These are phyloP conservation scores for Diaporthe vexans DNA, from an alignment of 2,329 filamentous ascomycete genomes.

Conservation along the genomic window DNA sequence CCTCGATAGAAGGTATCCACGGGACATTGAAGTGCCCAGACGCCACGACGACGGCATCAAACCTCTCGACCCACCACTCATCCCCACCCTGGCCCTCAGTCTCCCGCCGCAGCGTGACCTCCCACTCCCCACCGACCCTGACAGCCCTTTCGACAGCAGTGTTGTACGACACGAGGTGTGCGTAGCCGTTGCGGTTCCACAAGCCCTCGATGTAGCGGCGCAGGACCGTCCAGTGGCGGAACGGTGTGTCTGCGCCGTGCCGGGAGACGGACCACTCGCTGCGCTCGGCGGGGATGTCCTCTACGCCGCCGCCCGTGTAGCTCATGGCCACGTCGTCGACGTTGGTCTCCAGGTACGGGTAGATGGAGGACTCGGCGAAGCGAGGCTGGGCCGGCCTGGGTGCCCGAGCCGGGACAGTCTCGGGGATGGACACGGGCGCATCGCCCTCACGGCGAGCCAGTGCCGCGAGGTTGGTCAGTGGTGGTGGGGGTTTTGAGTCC, in stretches of 20 bases:
- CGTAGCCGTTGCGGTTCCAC: slow-evolving; percentile 66
- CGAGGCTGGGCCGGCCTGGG: slow-evolving; percentile 60
- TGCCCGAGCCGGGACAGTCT: slow-evolving; percentile 60
- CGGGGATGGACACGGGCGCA: slow-evolving; percentile 60
- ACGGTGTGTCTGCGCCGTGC: slow-evolving; percentile 71
- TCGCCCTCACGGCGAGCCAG: slow-evolving; percentile 66
- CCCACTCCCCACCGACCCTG: slow-evolving; percentile 65
- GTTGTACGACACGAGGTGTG: slow-evolving; percentile 65
- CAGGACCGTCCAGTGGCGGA: slow-evolving; percentile 72
- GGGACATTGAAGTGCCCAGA: slow-evolving; percentile 71
- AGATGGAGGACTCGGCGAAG: slow-evolving; percentile 71
- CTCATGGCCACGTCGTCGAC: slow-evolving; percentile 72
- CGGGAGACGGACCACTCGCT: slow-evolving; percentile 57
- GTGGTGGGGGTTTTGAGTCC: slow-evolving; percentile 54
- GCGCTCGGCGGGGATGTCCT: slow-evolving; percentile 61
- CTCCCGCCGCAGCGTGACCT: slow-evolving; percentile 62
- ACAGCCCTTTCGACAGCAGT: slow-evolving; percentile 74
- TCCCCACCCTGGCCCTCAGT: slow-evolving; percentile 53
- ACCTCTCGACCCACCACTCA: slow-evolving; percentile 73
- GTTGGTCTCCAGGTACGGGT: slow-evolving; percentile 66
- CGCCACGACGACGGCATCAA: slow-evolving; percentile 71
- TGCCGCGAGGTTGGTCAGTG: slow-evolving; percentile 59
- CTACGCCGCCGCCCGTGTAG: slow-evolving; percentile 61
- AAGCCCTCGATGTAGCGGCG: slow-evolving; percentile 67
- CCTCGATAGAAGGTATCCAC: slow-evolving; percentile 64